Evolutionary conservation across 805 yeast genomes (phyloP).

Genomic region (Hanseniaspora mollemarum): DNA sequence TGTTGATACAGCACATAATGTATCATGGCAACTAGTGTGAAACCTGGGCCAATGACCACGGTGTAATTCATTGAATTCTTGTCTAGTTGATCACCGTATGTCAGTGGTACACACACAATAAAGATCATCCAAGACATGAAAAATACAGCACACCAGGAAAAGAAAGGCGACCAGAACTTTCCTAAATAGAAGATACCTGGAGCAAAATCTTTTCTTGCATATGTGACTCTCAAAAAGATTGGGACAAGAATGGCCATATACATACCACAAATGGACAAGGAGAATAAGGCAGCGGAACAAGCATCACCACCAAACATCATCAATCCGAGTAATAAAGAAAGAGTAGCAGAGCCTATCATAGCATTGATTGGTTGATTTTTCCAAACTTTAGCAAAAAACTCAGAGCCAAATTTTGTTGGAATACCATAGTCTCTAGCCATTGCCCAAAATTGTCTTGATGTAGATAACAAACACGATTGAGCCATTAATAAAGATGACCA

Average conservation of each 20-base stretch:
- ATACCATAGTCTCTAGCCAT: conserved; percentile 66
- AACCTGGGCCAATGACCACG: conserved; percentile 49
- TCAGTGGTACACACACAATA: conserved; percentile 48
- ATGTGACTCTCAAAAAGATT: conserved; percentile 30
- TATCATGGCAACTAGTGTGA: conserved; percentile 42
- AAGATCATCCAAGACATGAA: conserved; percentile 45
- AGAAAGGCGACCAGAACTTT: conserved; percentile 33
- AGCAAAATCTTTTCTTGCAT: conserved; percentile 38
- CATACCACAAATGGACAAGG: conserved; percentile 33
- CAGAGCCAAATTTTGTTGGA: conserved; percentile 43
- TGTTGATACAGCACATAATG: conserved; percentile 46
- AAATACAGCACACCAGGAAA: conserved; percentile 37
- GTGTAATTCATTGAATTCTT: conserved; percentile 56
- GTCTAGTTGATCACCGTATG: conserved; percentile 21
- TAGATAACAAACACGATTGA: conserved; percentile 20
- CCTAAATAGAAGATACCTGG: conserved; percentile 63
- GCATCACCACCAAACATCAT: conserved; percentile 33
- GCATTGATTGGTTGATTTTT: conserved; percentile 55
- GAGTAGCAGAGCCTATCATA: conserved; percentile 32
- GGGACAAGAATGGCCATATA: conserved; percentile 34
- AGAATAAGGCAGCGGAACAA: conserved; percentile 36
- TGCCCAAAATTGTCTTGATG: conserved; percentile 59
- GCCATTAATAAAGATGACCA: conserved; percentile 52
- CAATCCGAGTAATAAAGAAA: conserved; percentile 31
- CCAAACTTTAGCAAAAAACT: conserved; percentile 44